These are phyloP conservation scores for Hygrophila difformis DNA, from an alignment of 257 asterid genomes.

Conservation along the genomic window DNA sequence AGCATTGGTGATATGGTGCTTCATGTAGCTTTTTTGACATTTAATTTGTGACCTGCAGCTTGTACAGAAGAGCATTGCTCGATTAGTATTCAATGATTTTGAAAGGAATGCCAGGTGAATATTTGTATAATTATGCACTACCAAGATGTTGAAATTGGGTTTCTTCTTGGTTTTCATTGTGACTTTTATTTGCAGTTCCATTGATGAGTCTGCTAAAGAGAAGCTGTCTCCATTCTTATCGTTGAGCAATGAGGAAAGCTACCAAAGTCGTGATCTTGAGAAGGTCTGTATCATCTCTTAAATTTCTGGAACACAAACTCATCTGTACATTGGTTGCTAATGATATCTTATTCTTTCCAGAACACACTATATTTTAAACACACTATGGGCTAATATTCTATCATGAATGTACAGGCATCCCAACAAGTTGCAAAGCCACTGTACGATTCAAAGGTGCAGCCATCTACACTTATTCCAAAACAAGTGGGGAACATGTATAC, in stretches of 20 bases:
- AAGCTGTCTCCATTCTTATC: conserved; percentile 66
- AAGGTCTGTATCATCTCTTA: conserved; percentile 40
- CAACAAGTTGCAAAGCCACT: conserved; percentile 87
- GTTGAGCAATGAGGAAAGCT: conserved; percentile 66
- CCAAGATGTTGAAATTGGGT: conserved; percentile 3
- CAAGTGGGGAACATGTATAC: conserved; percentile 99
- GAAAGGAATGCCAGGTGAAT: conserved; percentile 62
- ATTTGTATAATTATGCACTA: conserved; percentile 1
- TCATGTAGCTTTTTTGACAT: conserved; percentile 2
- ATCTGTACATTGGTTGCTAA: no score
- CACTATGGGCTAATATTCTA: conserved; percentile 10
- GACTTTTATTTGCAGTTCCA: conserved; percentile 46
- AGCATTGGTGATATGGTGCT: no score
- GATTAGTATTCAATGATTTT: conserved; percentile 77
- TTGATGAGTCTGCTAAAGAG: conserved; percentile 73
- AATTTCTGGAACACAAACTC: no score
- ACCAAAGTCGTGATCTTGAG: conserved; percentile 95
- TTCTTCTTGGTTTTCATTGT: conserved; percentile 10
- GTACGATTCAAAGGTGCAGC: conserved; percentile 78
- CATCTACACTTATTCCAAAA: conserved; percentile 81
- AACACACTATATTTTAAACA: neutral
- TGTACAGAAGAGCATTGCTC: conserved; percentile 92
- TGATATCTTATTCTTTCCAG: neutral
- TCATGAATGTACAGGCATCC: conserved; percentile 48
- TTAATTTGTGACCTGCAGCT: conserved; percentile 53